Evolutionary conservation across 2,329 filamentous ascomycete species (phyloP).

Genomic region (Beauveria australis): DNA sequence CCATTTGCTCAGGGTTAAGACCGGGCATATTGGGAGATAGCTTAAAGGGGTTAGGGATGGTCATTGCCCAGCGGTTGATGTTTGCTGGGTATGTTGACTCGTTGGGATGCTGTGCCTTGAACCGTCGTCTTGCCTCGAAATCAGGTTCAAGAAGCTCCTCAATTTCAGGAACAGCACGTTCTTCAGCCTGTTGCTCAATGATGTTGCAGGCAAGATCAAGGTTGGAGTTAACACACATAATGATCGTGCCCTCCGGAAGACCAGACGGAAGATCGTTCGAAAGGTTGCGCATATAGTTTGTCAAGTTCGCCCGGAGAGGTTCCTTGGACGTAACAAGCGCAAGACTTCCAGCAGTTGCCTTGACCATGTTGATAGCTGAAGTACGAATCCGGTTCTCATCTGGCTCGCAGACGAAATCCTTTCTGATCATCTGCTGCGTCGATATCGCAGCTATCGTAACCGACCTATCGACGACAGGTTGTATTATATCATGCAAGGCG

Average conservation of each 20-base stretch:
- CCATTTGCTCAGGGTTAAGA: constrained; percentile 84
- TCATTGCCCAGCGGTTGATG: constrained; percentile 85
- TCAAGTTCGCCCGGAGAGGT: constrained; percentile 90
- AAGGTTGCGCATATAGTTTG: constrained; percentile 82
- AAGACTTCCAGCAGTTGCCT: constrained; percentile 85
- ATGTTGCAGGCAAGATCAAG: constrained; percentile 87
- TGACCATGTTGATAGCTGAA: constrained; percentile 88
- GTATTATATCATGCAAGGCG: constrained; percentile 92
- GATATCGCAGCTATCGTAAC: constrained; percentile 97
- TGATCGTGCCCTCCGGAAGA: constrained; percentile 85
- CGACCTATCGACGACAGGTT: constrained; percentile 92
- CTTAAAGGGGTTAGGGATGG: constrained; percentile 89
- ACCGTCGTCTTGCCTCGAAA: constrained; percentile 67
- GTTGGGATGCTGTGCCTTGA: constrained; percentile 65
- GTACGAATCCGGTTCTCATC: constrained; percentile 81
- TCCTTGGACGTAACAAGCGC: constrained; percentile 98
- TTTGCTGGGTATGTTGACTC: constrained; percentile 77
- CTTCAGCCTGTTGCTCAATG: constrained; percentile 92
- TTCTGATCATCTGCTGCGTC: constrained; percentile 88
- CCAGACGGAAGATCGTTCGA: constrained; percentile 64
- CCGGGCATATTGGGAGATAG: constrained; percentile 62
- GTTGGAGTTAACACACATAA: constrained; percentile 99
- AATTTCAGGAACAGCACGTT: constrained; percentile 87
- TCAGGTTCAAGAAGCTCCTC: constrained; percentile 85
- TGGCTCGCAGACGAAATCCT: constrained; percentile 90